Evolutionary conservation across 2,329 filamentous ascomycete species (phyloP), one percentile per base, ranked within the genome.

Genomic region (Neurospora sp.): DNA sequence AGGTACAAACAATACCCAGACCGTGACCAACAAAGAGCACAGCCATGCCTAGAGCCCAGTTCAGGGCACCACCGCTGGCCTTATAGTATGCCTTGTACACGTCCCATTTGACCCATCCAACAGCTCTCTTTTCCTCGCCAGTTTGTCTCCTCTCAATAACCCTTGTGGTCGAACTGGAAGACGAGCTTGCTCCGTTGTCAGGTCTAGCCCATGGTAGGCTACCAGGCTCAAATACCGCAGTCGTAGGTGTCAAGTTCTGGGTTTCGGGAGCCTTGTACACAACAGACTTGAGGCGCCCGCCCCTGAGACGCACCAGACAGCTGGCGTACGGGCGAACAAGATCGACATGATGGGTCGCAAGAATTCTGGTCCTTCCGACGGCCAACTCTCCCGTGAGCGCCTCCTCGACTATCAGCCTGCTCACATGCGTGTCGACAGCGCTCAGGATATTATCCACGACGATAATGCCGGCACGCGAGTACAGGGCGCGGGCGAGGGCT

Each of bases 351-450:
- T 89, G 87, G 0, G 89, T 89, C 66, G 90, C 89, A 4, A 89
- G 82, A 66, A 91, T 88, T 0, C 87, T 89, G 0, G 89, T 91
- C 39, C 88, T 81, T 23, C 84, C 83, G 10, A 69, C 67, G 58
- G 82, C 79, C 0, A 87, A 85, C 0, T 88, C 80, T 9, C 82
- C 81, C 38, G 83, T 81, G 66, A 88, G 80, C 0, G 86, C 86
- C 66, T 82, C 76, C 71, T 88, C 75, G 11, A 80, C 86, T 10
- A 89, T 86, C 67, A 82, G 80, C 3, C 81, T 77, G 15, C 82
- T 81, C 6, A 83, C 79, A 19, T 82, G 79, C 6, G 81, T 78
- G 67, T 82, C 80, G 43, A 82, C 78, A 2, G 88, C 86, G 69
- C 85, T 88, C 0, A 84, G 79, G 1, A 83, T 79, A 68, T 85